phyloP scores from a whole-genome alignment of 352 stramenopile species.

The Achlya hypogyna region DNA sequence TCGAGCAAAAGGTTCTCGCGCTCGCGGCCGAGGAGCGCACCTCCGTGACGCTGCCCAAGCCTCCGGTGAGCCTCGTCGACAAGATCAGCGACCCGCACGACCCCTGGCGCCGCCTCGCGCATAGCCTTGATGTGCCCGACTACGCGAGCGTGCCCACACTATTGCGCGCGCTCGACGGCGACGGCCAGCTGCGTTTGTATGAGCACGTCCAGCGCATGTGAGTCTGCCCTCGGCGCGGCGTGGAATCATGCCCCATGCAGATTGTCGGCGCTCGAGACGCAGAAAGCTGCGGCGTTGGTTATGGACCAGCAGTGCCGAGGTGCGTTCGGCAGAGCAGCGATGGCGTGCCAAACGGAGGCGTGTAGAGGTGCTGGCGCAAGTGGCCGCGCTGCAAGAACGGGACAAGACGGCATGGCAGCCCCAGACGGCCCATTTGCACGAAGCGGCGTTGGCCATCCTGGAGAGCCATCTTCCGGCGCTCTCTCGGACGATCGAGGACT shows the following conservation, averaged over 20 bases:
- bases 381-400: neutral
- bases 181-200: neutral
- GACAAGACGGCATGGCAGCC: neutral
- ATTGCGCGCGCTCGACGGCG: neutral
- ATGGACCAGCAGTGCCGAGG: neutral
- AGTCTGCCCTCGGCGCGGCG: neutral
- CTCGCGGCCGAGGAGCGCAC: neutral
- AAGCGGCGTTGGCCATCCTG: neutral
- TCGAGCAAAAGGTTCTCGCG: neutral
- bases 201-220: neutral
- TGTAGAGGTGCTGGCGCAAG: conserved; percentile 8
- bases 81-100: neutral
- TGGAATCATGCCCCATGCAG: neutral
- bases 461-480: neutral
- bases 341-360: neutral
- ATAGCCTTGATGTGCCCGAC: neutral
- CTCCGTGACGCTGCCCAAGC: neutral
- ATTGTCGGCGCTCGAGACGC: neutral
- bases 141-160: neutral
- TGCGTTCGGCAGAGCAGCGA: neutral
- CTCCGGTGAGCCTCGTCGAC: neutral
- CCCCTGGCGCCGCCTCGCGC: neutral
- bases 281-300: neutral
- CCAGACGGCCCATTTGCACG: neutral
- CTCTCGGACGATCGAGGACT: neutral